These are phyloP conservation scores for Umbelopsis sp. DNA, from an alignment of 192 early-diverging fungal genomes.

Conservation along the genomic window DNA sequence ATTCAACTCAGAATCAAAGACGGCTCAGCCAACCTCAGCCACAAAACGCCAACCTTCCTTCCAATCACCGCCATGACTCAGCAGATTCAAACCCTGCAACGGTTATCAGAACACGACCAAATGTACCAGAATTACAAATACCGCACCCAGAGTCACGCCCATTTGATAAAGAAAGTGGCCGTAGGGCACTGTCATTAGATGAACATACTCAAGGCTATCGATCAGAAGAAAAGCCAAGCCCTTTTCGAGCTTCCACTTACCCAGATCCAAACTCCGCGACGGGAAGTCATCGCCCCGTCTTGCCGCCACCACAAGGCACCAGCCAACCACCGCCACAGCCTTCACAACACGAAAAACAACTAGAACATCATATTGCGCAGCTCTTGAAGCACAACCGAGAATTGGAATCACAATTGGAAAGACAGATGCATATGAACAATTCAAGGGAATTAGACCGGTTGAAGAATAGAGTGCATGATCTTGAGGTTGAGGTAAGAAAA, in stretches of 20 bases:
- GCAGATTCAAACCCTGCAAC: background rate
- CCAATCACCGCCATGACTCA: background rate
- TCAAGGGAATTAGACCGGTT: background rate
- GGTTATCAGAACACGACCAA: slow-evolving; percentile 1
- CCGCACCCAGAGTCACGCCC: slow-evolving; percentile 13
- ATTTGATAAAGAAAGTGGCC: background rate
- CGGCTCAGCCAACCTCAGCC: slow-evolving; percentile 14
- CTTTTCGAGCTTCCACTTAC: slow-evolving; percentile 2
- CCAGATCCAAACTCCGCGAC: slow-evolving; percentile 17
- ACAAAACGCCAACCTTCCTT: slow-evolving; percentile 13
- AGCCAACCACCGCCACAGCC: slow-evolving; percentile 6
- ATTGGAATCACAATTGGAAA: background rate
- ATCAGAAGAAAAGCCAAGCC: slow-evolving; percentile 19
- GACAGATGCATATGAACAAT: background rate
- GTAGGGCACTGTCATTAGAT: background rate
- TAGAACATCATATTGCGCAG: background rate
- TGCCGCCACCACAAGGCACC: slow-evolving; percentile 20
- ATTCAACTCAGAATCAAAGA: slow-evolving; percentile 8
- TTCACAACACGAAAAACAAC: slow-evolving; percentile 13
- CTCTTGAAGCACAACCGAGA: background rate
- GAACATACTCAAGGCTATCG: slow-evolving; percentile 2
- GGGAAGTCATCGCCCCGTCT: slow-evolving; percentile 9
- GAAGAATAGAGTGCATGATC: slow-evolving; percentile 26
- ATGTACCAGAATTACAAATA: slow-evolving; percentile 2
- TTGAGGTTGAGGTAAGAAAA: slow-evolving; percentile 32